Evolutionary conservation across 306 rosid species (phyloP).

Genomic region (Cucumis sativus): DNA sequence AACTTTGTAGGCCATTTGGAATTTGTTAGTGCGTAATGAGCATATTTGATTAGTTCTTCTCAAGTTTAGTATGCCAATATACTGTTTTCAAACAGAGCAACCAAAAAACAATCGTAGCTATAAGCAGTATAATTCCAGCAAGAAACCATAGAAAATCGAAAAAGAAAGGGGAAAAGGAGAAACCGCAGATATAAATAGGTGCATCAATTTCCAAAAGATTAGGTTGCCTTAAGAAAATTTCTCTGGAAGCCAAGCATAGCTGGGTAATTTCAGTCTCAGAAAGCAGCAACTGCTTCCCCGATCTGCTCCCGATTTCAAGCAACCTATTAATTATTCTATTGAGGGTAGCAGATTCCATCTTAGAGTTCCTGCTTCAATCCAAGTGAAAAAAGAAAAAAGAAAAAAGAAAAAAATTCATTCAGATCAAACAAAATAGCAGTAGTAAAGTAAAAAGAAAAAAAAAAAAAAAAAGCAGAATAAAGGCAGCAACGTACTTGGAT

Average conservation of each 20-base stretch:
- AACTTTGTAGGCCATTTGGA: not conserved
- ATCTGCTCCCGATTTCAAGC: slow-evolving; percentile 47
- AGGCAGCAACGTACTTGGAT: slow-evolving; percentile 13
- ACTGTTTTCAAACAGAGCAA: not conserved
- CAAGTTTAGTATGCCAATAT: not conserved
- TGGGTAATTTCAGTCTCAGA: slow-evolving; percentile 61
- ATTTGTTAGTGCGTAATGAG: not conserved
- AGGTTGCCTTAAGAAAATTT: slow-evolving; percentile 64
- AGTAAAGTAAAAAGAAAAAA: slow-evolving; percentile 10
- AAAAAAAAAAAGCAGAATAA: slow-evolving; percentile 10
- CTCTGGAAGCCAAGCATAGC: slow-evolving; percentile 58
- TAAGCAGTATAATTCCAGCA: not conserved
- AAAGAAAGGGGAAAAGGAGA: not conserved
- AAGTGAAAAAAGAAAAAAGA: not conserved
- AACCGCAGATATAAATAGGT: slow-evolving; percentile 85
- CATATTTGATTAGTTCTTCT: not conserved
- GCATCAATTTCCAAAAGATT: slow-evolving; percentile 79
- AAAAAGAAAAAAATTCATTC: not conserved
- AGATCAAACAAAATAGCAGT: not conserved
- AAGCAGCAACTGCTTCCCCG: slow-evolving; percentile 64
- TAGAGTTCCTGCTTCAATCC: not conserved
- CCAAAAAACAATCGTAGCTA: not conserved
- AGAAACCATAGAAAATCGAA: not conserved
- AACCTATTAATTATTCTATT: slow-evolving; percentile 55
- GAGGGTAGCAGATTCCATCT: slow-evolving; percentile 57